Evolutionary conservation across 345 rosid species (phyloP).

Genomic region (Ceriops tagal): DNA sequence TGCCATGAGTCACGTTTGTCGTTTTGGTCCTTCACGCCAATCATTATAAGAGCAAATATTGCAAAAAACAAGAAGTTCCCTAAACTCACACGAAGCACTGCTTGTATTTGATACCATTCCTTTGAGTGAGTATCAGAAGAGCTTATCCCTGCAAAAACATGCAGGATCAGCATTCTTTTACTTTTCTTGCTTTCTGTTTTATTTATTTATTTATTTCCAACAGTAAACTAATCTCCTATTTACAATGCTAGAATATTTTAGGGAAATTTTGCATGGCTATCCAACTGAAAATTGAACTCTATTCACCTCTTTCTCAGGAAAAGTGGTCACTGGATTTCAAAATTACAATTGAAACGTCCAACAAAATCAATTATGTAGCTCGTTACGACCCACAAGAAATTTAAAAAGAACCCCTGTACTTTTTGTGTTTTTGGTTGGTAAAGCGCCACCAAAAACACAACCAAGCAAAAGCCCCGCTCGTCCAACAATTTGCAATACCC

Average conservation of each 20-base stretch:
- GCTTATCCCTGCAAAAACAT: constrained; percentile 65
- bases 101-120: constrained; percentile 86
- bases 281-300: neutral
- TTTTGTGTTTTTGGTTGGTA: too few relatives aligned
- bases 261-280: neutral
- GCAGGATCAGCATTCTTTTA: neutral
- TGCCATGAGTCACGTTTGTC: constrained; percentile 92
- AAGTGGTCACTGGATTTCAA: neutral
- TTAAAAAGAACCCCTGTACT: too few relatives aligned
- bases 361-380: too few relatives aligned
- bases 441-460: neutral
- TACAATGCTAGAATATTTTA: too few relatives aligned
- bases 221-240: too few relatives aligned
- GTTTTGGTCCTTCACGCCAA: constrained; percentile 89
- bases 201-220: too few relatives aligned
- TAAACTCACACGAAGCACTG: constrained; percentile 94
- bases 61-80: constrained; percentile 84
- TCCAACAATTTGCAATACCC: neutral
- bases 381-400: too few relatives aligned
- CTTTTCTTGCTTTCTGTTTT: neutral
- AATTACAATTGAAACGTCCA: too few relatives aligned
- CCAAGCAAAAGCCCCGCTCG: neutral
- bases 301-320: neutral
- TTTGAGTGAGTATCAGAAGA: constrained; percentile 52
- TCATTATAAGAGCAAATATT: constrained; percentile 73